Evolutionary conservation across 2,329 filamentous ascomycete genomes (phyloP).

Genomic region (Fusarium sarcochroum): DNA sequence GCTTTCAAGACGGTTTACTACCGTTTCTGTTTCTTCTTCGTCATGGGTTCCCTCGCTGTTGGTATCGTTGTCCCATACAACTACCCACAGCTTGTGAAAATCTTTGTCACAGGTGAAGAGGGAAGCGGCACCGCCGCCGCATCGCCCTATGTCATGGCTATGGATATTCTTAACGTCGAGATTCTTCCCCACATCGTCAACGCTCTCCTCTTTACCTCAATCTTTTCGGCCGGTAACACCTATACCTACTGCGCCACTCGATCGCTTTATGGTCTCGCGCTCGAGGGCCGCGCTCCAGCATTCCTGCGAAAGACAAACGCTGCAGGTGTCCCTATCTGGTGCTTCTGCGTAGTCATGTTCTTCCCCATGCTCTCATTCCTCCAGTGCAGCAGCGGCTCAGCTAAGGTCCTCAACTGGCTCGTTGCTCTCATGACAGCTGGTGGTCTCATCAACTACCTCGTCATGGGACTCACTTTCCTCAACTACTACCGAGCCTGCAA

Average conservation of each 20-base stretch:
- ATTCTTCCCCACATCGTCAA: conserved; percentile 72
- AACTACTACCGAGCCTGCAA: conserved; percentile 66
- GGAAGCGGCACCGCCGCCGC: conserved; percentile 63
- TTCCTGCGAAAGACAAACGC: conserved; percentile 71
- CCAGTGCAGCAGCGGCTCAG: conserved; percentile 63
- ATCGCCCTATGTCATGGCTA: conserved; percentile 75
- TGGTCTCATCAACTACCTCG: conserved; percentile 73
- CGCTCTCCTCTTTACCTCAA: conserved; percentile 62
- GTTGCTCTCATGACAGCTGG: conserved; percentile 70
- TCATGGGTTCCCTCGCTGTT: conserved; percentile 75
- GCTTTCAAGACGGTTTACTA: conserved; percentile 83
- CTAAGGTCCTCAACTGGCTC: conserved; percentile 67
- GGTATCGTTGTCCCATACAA: conserved; percentile 77
- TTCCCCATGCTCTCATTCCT: conserved; percentile 69
- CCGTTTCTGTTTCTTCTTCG: conserved; percentile 79
- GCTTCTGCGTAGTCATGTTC: conserved; percentile 66
- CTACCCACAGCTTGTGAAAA: conserved; percentile 68
- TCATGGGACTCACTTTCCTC: conserved; percentile 63
- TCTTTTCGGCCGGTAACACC: conserved; percentile 64
- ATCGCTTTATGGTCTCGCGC: conserved; percentile 65
- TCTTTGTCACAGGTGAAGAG: conserved; percentile 58
- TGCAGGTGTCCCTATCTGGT: conserved; percentile 73
- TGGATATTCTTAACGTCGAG: conserved; percentile 66
- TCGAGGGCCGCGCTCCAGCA: conserved; percentile 63
- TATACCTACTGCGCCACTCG: conserved; percentile 67